A percentile compares a stretch with the other conserved stretches of the same genome.
These are phyloP conservation scores for Ophiocordyceps unilateralis DNA, from an alignment of 2,329 filamentous ascomycete genomes.

Conservation along the genomic window DNA sequence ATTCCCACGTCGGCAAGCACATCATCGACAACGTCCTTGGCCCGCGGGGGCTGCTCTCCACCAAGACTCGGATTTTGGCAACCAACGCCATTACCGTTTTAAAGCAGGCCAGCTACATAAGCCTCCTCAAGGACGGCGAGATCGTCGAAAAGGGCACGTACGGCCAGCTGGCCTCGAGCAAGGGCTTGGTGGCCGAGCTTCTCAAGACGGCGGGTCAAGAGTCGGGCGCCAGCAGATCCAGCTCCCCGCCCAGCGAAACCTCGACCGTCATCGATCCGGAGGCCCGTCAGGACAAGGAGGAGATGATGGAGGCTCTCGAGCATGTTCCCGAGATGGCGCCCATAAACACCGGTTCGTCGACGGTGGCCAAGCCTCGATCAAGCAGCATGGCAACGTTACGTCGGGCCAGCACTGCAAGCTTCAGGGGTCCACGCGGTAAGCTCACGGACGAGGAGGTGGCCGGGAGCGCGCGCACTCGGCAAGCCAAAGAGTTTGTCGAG, in stretches of 20 bases:
- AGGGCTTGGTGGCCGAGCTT: conserved; percentile 72
- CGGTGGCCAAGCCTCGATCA: conserved; percentile 35
- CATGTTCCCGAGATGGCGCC: conserved; percentile 57
- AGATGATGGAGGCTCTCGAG: conserved; percentile 66
- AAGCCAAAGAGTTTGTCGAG: conserved; percentile 74
- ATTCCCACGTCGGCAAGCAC: conserved; percentile 90
- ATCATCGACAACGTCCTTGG: conserved; percentile 91
- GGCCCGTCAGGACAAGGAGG: conserved; percentile 37
- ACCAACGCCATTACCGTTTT: conserved; percentile 92
- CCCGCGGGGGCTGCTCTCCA: conserved; percentile 58
- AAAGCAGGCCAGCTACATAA: conserved; percentile 77
- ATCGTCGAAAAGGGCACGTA: conserved; percentile 83
- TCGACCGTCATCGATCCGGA: conserved; percentile 39
- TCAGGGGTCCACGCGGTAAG: conserved; percentile 72
- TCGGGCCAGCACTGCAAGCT: conserved; percentile 81
- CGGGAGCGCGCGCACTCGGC: conserved; percentile 56
- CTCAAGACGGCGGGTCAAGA: conserved; percentile 58
- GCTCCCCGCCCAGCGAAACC: conserved; percentile 30
- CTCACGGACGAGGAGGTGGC: conserved; percentile 68
- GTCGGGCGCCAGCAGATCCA: conserved; percentile 28
- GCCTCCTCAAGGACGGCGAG: conserved; percentile 64
- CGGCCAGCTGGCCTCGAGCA: conserved; percentile 80
- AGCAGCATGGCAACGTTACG: conserved; percentile 69
- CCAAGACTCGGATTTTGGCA: conserved; percentile 82
- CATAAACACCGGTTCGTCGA: conserved; percentile 39